Percentiles rank a stretch among this genome's conserved stretches.
These are phyloP conservation scores for Hibiscus mutabilis DNA, from an alignment of 345 rosid species.

Conservation along the genomic window DNA sequence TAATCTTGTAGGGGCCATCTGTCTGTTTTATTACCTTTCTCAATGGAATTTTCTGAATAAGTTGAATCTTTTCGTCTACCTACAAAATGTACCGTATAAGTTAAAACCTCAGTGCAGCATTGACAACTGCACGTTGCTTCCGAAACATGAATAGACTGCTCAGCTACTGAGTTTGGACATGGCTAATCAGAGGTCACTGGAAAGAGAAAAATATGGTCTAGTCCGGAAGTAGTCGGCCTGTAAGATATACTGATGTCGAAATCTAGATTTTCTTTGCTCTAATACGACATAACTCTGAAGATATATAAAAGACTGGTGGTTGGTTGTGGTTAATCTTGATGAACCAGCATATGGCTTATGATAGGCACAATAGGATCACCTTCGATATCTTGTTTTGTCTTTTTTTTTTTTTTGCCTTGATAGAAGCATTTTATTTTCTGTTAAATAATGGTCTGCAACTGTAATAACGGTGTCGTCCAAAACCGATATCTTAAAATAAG, in stretches of 20 bases:
- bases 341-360: not conserved
- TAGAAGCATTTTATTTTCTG: no score
- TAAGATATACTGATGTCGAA: no score
- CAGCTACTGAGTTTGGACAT: not conserved
- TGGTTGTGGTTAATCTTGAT: not conserved
- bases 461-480: no score
- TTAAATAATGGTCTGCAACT: no score
- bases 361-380: not conserved
- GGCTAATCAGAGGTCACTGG: not conserved
- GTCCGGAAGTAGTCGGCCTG: not conserved
- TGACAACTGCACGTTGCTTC: constrained; percentile 1
- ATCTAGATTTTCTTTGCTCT: constrained; percentile 7
- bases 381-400: not conserved
- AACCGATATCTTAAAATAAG: no score
- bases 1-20: not conserved
- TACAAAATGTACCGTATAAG: not conserved
- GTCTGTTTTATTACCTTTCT: not conserved
- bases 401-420: no score
- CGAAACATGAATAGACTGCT: not conserved
- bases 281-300: not conserved
- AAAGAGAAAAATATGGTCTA: not conserved
- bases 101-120: not conserved
- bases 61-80: not conserved
- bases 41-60: not conserved
- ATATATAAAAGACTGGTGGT: not conserved